These are phyloP conservation scores for Haplographium delicatum DNA, from an alignment of 495 filamentous ascomycete genomes.

Conservation along the genomic window DNA sequence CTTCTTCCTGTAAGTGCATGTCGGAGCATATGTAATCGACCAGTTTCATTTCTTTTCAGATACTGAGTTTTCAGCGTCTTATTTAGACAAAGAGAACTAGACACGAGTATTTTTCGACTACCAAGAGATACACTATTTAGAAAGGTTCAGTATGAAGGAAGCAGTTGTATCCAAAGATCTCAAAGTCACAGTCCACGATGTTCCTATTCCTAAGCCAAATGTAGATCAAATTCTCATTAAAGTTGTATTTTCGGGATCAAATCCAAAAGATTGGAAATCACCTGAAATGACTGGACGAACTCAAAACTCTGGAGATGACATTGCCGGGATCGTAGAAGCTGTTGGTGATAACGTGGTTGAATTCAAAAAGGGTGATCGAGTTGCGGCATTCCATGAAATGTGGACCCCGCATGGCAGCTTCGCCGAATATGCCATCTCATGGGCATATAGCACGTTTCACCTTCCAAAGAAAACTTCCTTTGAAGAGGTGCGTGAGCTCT, in stretches of 20 bases:
- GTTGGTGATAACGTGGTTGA: constrained; percentile 71
- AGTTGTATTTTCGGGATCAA: constrained; percentile 59
- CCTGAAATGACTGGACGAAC: constrained; percentile 30
- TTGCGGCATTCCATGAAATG: constrained; percentile 74
- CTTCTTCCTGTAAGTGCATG: no score
- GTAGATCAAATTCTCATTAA: constrained; percentile 64
- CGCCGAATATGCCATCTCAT: constrained; percentile 66
- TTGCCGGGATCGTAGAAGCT: constrained; percentile 74
- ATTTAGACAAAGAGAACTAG: no score
- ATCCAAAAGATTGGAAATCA: constrained; percentile 78
- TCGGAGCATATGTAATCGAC: no score
- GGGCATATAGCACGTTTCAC: constrained; percentile 62
- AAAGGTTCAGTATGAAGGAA: constrained; percentile 24
- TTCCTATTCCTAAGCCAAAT: constrained; percentile 53
- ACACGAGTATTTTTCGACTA: no score
- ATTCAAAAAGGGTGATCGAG: constrained; percentile 75
- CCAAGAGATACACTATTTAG: no score
- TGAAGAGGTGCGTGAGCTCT: constrained; percentile 47
- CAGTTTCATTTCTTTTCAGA: no score
- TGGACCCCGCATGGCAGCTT: constrained; percentile 49
- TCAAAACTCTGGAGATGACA: constrained; percentile 90
- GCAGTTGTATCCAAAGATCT: constrained; percentile 29
- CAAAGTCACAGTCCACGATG: constrained; percentile 57
- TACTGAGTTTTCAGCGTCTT: no score
- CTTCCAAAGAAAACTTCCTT: constrained; percentile 59